These are phyloP conservation scores for Castanopsis chinensis DNA, from an alignment of 306 rosid genomes.

Conservation along the genomic window DNA sequence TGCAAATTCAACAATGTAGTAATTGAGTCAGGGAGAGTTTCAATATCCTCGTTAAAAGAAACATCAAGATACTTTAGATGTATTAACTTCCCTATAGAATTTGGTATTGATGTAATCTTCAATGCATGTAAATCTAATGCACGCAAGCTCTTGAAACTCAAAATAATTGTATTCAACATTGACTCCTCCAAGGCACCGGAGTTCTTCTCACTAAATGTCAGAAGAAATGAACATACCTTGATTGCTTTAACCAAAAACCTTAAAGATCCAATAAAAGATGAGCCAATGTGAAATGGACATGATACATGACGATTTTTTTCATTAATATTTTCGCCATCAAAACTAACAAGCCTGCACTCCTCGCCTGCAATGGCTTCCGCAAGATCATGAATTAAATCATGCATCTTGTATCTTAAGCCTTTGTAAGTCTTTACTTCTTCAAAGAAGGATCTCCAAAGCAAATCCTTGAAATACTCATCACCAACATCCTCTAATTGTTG, in stretches of 20 bases:
- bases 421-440: background rate
- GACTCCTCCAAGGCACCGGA: fast-evolving
- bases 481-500: background rate
- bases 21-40: background rate
- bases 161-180: background rate
- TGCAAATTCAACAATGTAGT: background rate
- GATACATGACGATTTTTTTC: background rate
- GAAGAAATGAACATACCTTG: background rate
- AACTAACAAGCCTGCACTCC: background rate
- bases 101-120: background rate
- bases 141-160: background rate
- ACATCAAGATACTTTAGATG: slow-evolving; percentile 21
- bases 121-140: background rate
- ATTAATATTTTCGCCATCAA: background rate
- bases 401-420: slow-evolving; percentile 2
- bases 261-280: background rate
- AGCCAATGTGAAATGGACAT: background rate
- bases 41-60: background rate
- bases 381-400: slow-evolving; percentile 9
- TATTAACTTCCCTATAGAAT: background rate
- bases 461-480: background rate
- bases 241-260: fast-evolving
- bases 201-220: background rate
- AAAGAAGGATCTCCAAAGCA: slow-evolving; percentile 19
- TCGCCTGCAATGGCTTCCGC: background rate